Evolutionary conservation across 106 monocot species (phyloP), one percentile per base, ranked within the genome.

Genomic region (Posidonia australis): DNA sequence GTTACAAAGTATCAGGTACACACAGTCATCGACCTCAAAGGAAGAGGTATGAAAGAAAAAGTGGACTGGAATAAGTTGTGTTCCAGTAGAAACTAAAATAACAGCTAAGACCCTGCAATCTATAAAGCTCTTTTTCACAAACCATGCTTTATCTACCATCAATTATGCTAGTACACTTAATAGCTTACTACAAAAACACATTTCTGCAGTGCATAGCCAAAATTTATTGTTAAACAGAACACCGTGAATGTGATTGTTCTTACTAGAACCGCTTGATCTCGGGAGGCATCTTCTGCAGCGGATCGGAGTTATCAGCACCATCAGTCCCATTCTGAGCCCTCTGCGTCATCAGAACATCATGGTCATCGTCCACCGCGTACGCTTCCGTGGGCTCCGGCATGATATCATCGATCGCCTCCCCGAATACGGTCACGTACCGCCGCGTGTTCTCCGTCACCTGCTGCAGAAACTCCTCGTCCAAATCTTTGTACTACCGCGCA

Each of bases 261-360:
- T 62, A 96, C 96, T 84, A 90, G 78, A 87, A 96, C 16, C 96
- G 77, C 48, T 75, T 96, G 66, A 96, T 96, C 58, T 96, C 96
- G 0, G 87, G 78, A 1, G 96, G 96, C 96, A 96, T 96, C 74
- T 67, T 84, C 51, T 85, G 90, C 24, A 61, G 59, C 0, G 90
- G 90, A 61, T 96, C 96, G 0, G 78, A 73, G 59, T 75, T 80
- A 23, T 84, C 86, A 4, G 74, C 75, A 19, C 42, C 73, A 22
- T 85, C 96, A 2, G 80, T 51, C 46, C 80, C 67, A 57, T 96
- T 90, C 13, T 96, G 90, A 4, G 82, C 79, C 49, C 96, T 76
- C 77, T 96, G 96, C 0, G 87, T 96, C 96, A 96, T 96, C 41
- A 96, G 62, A 30, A 96, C 80, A 58, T 96, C 96, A 32, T 80